phyloP scores from a whole-genome alignment of 2,329 filamentous ascomycete species.

The Pseudogymnoascus sp. region DNA sequence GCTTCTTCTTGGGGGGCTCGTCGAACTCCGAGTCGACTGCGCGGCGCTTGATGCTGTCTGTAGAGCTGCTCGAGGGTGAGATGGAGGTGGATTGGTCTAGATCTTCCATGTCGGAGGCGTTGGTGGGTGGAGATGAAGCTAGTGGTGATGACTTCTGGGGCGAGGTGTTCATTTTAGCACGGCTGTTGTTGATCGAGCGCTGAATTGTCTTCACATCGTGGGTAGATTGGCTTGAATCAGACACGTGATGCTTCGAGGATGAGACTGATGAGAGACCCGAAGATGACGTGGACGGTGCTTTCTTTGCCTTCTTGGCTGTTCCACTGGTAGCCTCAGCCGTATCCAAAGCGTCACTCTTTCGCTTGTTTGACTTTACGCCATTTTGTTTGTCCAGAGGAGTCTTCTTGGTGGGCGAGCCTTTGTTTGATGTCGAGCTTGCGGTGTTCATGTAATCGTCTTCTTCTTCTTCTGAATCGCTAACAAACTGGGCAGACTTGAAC shows the following conservation, averaged over 20 bases:
- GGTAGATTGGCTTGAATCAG: constrained; percentile 41
- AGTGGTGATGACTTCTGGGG: constrained; percentile 56
- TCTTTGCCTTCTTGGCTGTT: constrained; percentile 27
- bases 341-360: constrained; percentile 18
- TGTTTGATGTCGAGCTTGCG: background rate
- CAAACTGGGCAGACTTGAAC: constrained; percentile 25
- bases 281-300: constrained; percentile 12
- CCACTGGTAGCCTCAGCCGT: constrained; percentile 21
- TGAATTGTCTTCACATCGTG: constrained; percentile 22
- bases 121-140: constrained; percentile 57
- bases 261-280: constrained; percentile 9
- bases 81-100: constrained; percentile 21
- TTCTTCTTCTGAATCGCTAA: constrained; percentile 26
- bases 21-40: constrained; percentile 8
- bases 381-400: background rate
- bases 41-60: background rate
- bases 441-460: constrained; percentile 11
- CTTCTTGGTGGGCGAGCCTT: constrained; percentile 4
- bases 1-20: background rate
- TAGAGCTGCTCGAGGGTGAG: constrained; percentile 16
- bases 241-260: constrained; percentile 32
- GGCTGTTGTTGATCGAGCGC: background rate
- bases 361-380: background rate
- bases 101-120: constrained; percentile 52
- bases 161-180: constrained; percentile 44